These are phyloP conservation scores for Mycena citricolor DNA, from an alignment of 1,284 basidiomycete genomes.

Conservation along the genomic window DNA sequence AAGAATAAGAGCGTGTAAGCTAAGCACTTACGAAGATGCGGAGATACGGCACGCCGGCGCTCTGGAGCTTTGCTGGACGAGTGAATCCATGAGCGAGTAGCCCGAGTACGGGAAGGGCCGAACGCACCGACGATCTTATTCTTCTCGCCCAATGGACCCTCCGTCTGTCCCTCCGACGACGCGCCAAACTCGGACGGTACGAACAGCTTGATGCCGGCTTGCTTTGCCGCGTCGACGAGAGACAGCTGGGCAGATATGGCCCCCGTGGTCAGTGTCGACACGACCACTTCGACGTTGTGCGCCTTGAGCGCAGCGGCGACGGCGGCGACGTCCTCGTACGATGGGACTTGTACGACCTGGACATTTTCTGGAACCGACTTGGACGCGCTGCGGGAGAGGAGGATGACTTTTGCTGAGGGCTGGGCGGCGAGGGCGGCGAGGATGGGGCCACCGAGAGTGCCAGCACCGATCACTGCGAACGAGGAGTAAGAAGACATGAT, in stretches of 20 bases:
- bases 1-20: background rate
- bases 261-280: constrained; percentile 11
- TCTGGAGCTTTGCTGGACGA: constrained; percentile 20
- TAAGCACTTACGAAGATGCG: constrained; percentile 24
- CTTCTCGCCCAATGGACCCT: constrained; percentile 20
- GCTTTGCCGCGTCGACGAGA: constrained; percentile 25
- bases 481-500: too few relatives aligned
- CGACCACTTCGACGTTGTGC: constrained; percentile 19
- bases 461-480: too few relatives aligned
- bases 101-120: background rate
- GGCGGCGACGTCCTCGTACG: constrained; percentile 25
- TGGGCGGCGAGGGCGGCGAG: too few relatives aligned
- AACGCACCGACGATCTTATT: constrained; percentile 18
- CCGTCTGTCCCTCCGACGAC: constrained; percentile 9
- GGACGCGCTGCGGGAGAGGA: too few relatives aligned
- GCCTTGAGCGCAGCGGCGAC: constrained; percentile 23
- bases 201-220: constrained; percentile 27
- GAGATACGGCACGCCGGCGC: constrained; percentile 21
- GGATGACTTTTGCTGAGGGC: too few relatives aligned
- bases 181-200: constrained; percentile 21
- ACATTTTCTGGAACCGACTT: too few relatives aligned
- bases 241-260: constrained; percentile 13
- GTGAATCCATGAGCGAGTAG: background rate
- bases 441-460: too few relatives aligned
- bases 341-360: too few relatives aligned